Percentiles rank a stretch among this genome's conserved stretches.
Evolutionary conservation across 805 yeast species (phyloP).

Genomic region (Saitoella complicata): DNA sequence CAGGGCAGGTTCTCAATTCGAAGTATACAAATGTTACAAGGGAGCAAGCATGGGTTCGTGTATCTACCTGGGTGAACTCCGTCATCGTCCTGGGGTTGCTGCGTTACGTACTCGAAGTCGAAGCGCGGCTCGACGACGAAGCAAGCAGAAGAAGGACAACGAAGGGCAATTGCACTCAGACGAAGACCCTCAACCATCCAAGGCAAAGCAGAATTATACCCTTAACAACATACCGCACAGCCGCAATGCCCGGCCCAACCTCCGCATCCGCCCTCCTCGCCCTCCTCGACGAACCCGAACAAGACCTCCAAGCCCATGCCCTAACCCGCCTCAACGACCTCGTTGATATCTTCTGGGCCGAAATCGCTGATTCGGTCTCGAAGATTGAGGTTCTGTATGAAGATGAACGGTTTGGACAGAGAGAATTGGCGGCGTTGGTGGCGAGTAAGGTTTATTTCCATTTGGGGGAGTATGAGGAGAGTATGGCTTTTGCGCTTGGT

Average conservation of each 20-base stretch:
- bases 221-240: too few species aligned
- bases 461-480: conserved; percentile 81
- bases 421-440: conserved; percentile 75
- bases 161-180: too few species aligned
- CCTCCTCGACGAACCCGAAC: conserved; percentile 67
- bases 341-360: conserved; percentile 93
- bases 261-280: conserved; percentile 90
- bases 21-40: too few species aligned
- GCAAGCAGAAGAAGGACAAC: too few species aligned
- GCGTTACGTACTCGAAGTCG: too few species aligned
- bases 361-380: conserved; percentile 75
- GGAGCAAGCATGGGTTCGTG: too few species aligned
- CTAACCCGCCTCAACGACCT: conserved; percentile 60
- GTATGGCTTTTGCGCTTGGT: conserved; percentile 73
- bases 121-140: too few species aligned
- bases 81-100: too few species aligned
- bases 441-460: conserved; percentile 79
- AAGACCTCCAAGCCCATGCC: conserved; percentile 65
- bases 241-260: conserved; percentile 26
- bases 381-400: conserved; percentile 86
- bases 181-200: too few species aligned
- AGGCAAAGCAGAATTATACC: too few species aligned
- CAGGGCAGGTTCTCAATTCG: too few species aligned
- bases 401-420: conserved; percentile 58
- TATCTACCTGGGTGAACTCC: too few species aligned